Conservation (phyloP, 129 eudicot species). For the Saposhnikovia divaricata region DNA sequence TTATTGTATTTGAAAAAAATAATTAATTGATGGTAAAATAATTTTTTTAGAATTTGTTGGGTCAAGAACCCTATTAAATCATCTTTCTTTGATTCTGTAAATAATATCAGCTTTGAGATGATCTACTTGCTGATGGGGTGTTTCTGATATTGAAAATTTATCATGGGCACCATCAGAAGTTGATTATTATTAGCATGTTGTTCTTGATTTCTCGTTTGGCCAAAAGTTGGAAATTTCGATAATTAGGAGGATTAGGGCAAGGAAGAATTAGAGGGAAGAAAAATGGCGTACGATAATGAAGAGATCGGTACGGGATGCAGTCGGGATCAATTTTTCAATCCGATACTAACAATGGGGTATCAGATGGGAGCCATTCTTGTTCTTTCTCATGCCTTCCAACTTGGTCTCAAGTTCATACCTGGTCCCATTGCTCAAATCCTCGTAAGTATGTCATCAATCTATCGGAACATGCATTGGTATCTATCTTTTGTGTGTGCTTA, state of each 20-base stretch:
- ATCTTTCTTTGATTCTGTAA: not conserved
- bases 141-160: not conserved
- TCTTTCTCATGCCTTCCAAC: conserved; percentile 71
- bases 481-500: not conserved
- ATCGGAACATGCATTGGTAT: not conserved
- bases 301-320: conserved; percentile 7
- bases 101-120: not conserved
- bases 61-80: not conserved
- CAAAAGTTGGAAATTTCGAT: not conserved
- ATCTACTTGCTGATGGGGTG: not conserved
- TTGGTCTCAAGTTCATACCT: conserved; percentile 65
- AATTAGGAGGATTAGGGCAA: not conserved
- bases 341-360: conserved; percentile 63
- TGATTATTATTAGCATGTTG: not conserved
- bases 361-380: conserved; percentile 76
- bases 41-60: not conserved
- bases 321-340: conserved; percentile 52
- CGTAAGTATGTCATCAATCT: conserved; percentile 61
- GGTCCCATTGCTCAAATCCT: conserved; percentile 81
- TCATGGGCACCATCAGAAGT: not conserved
- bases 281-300: conserved; percentile 4
- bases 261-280: not conserved
- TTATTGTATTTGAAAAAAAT: not conserved
- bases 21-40: not conserved
- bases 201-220: not conserved